These are phyloP conservation scores for Backusella tuberculispora DNA, from an alignment of 192 early-diverging fungal genomes.

Conservation along the genomic window DNA sequence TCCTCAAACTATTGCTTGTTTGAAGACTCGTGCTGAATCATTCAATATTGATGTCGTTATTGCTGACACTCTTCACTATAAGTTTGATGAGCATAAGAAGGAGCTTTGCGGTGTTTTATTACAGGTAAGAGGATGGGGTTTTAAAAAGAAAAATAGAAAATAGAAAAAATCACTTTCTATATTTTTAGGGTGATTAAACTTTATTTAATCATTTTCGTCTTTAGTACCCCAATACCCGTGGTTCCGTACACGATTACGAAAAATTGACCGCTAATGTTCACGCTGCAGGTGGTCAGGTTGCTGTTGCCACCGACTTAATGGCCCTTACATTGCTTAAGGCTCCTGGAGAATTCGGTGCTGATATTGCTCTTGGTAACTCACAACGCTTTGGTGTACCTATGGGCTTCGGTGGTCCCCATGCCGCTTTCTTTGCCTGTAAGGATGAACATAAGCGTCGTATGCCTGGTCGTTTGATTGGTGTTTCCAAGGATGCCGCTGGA, in stretches of 20 bases:
- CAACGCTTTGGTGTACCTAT: slow-evolving; percentile 99
- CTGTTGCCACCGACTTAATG: slow-evolving; percentile 93
- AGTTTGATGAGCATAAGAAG: slow-evolving; percentile 74
- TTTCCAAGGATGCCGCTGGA: slow-evolving; percentile 90
- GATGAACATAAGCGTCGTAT: slow-evolving; percentile 93
- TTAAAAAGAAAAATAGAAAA: background rate
- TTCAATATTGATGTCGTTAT: slow-evolving; percentile 92
- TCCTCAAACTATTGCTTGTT: slow-evolving; percentile 93
- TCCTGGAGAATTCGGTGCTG: slow-evolving; percentile 96
- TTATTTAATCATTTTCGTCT: background rate
- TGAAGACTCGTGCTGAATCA: slow-evolving; percentile 93
- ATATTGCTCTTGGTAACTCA: slow-evolving; percentile 97
- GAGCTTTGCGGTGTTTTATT: slow-evolving; percentile 89
- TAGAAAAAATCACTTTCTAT: slow-evolving; percentile 1
- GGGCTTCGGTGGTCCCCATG: slow-evolving; percentile 98
- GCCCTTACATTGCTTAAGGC: slow-evolving; percentile 88
- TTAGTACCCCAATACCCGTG: slow-evolving; percentile 93
- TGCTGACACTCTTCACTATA: slow-evolving; percentile 78
- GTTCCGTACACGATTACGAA: slow-evolving; percentile 84
- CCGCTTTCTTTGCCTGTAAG: slow-evolving; percentile 97
- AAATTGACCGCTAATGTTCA: slow-evolving; percentile 81
- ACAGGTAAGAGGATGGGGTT: slow-evolving; percentile 63
- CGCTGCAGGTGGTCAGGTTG: slow-evolving; percentile 80
- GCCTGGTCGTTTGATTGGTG: slow-evolving; percentile 95
- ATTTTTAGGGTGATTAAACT: background rate